These are phyloP conservation scores for Boletus edulis DNA, from an alignment of 768 basidiomycete genomes.

Conservation along the genomic window DNA sequence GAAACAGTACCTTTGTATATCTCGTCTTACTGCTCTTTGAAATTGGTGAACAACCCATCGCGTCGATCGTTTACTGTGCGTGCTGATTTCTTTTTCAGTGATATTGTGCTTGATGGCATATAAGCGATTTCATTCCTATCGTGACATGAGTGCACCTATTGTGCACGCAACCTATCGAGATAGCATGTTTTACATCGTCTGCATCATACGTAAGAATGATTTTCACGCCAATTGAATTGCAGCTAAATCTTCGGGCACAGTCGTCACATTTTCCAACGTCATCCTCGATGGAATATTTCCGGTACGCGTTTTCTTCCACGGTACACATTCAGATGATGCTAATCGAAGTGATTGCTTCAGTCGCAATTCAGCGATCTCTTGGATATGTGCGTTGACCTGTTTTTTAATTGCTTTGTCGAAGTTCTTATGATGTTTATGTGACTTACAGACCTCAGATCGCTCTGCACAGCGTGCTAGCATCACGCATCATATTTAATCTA, in stretches of 20 bases:
- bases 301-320: neutral
- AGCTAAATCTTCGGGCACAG: conserved; percentile 2
- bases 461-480: neutral
- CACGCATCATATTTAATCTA: conserved; percentile 13
- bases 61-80: neutral
- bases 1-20: conserved; percentile 6
- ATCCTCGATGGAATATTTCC: conserved; percentile 7
- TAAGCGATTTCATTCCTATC: too few relatives aligned
- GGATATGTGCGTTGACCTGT: neutral
- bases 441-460: conserved; percentile 2
- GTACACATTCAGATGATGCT: neutral
- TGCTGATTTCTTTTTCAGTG: neutral
- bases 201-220: conserved; percentile 13
- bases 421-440: neutral
- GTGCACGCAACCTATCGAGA: conserved; percentile 13
- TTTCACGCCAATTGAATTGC: too few relatives aligned
- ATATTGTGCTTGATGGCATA: conserved; percentile 4
- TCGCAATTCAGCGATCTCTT: conserved; percentile 2
- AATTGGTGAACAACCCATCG: neutral
- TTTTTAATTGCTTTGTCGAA: neutral
- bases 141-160: too few relatives aligned
- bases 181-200: conserved; percentile 14
- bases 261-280: conserved; percentile 15
- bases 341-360: neutral
- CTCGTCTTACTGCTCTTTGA: conserved; percentile 11